Base-by-base conservation (phyloP, 169 alveolate genomes). In the Eimeria necatrix region DNA sequence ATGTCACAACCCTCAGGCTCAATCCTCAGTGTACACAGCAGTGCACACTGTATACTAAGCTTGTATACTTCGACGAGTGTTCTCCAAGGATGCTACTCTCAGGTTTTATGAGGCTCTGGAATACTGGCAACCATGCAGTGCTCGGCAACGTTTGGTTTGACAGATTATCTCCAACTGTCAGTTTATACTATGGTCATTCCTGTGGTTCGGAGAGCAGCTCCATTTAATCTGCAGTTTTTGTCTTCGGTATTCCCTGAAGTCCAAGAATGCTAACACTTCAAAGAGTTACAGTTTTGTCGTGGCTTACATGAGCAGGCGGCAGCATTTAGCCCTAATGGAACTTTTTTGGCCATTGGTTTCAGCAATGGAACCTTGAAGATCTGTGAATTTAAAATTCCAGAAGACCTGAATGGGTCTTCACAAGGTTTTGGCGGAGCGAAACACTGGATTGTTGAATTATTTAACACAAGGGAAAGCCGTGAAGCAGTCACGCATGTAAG, bases 101-200 rank as follows among this genome's bases (percentile, higher is more conserved):
- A 90, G 94, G 96, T 26, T 90, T 68, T 53, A 12, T 94, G 24
- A 90, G 92, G 74, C 90, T 94, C 48, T 94, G 96, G 95, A 52
- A 94, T 73, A 89, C 87, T 83, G 52, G 73, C 16, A 48, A 76
- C 18, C 90, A 68, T 22, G 51, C 88, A 61, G 60, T 94, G 88
- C 71, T 64, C 46, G 32, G 61, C 60, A 89, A 20, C 74, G 85
- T 70, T 81, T 49, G 85, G 60, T 94, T 94, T 64, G 96, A 94
- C 20, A 94, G 83, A 80, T 93, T 94, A 14, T 53, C 91, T 12
- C 93, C 95, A 41, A 68, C 81, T 22, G 94, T 89, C 49, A 24
- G 94, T 5, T 9, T 7, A 18, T 6, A 41, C 20, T 26, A 52
- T 10, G 9, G 1, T 46, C 56, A 9, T 49, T 16, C 48, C 12